Evolutionary conservation across 2,329 filamentous ascomycete species (phyloP).

Genomic region (Colletotrichum sp.): DNA sequence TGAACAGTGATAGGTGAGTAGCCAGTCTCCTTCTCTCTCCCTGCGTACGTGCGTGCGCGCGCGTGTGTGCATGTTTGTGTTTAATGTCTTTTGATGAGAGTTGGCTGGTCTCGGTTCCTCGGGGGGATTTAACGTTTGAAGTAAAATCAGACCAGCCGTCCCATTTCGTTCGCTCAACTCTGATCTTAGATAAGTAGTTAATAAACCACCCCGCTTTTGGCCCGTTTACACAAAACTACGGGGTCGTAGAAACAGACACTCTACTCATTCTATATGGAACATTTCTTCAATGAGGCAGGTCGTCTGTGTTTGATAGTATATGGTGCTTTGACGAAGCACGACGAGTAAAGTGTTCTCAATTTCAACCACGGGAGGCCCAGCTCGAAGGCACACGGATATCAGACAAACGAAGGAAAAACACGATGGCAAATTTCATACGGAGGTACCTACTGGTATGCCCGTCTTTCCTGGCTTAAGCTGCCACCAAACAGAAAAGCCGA

Average conservation of each 20-base stretch:
- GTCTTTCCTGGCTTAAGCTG: background rate
- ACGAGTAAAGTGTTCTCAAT: background rate
- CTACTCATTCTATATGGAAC: background rate
- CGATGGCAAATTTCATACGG: background rate
- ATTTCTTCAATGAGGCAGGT: background rate
- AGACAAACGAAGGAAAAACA: background rate
- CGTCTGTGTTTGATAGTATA: background rate
- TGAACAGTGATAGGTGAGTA: background rate
- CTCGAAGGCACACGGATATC: background rate
- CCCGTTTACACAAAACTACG: background rate
- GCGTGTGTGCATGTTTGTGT: background rate
- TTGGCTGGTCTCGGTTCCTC: background rate
- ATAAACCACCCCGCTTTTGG: background rate
- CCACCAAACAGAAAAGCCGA: background rate
- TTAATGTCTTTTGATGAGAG: background rate
- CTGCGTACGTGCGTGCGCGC: background rate
- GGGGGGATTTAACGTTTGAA: background rate
- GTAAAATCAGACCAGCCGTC: background rate
- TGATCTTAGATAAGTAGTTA: background rate
- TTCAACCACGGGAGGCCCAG: background rate
- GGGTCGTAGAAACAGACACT: rapidly evolving
- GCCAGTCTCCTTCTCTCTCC: background rate
- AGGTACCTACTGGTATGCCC: background rate
- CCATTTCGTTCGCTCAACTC: background rate
- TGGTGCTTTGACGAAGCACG: background rate